phyloP scores from a whole-genome alignment of 2,329 filamentous ascomycete species.

The Myrmaecium sp. region DNA sequence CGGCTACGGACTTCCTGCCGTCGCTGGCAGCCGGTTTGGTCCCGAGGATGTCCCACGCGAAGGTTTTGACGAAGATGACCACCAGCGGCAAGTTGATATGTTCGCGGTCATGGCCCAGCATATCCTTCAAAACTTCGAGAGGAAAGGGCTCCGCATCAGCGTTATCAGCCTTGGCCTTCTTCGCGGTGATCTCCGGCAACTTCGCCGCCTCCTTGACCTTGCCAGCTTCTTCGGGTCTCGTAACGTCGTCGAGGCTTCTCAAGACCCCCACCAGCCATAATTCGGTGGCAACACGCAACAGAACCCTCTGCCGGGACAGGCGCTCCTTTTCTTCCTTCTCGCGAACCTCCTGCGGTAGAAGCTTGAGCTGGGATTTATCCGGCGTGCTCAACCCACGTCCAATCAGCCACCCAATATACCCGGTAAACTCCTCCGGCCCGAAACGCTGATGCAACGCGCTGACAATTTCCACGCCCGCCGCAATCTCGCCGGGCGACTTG shows the following conservation, averaged over 20 bases:
- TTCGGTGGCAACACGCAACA: constrained; percentile 83
- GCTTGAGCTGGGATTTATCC: constrained; percentile 70
- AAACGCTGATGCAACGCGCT: constrained; percentile 94
- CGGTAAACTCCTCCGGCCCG: constrained; percentile 76
- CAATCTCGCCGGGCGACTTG: constrained; percentile 80
- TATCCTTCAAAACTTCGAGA: constrained; percentile 90
- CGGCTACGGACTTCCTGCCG: constrained; percentile 67
- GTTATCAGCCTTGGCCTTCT: constrained; percentile 40
- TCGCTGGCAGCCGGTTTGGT: constrained; percentile 55
- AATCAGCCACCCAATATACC: constrained; percentile 80
- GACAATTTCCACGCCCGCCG: constrained; percentile 80
- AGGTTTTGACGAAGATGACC: constrained; percentile 89
- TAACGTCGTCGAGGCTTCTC: constrained; percentile 58
- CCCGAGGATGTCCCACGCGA: constrained; percentile 88
- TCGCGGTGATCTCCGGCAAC: constrained; percentile 38
- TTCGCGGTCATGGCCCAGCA: constrained; percentile 84
- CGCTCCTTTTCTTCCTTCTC: constrained; percentile 96
- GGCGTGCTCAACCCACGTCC: constrained; percentile 83
- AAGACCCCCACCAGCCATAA: constrained; percentile 87
- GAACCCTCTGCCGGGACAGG: constrained; percentile 64
- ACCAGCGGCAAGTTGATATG: constrained; percentile 81
- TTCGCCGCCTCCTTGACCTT: constrained; percentile 40
- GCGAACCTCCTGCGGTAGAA: constrained; percentile 59
- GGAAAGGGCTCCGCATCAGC: constrained; percentile 80
- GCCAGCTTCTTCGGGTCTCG: constrained; percentile 47